These are phyloP conservation scores for Jaltomata sinuosa DNA, from an alignment of 257 asterid species.

Conservation along the genomic window DNA sequence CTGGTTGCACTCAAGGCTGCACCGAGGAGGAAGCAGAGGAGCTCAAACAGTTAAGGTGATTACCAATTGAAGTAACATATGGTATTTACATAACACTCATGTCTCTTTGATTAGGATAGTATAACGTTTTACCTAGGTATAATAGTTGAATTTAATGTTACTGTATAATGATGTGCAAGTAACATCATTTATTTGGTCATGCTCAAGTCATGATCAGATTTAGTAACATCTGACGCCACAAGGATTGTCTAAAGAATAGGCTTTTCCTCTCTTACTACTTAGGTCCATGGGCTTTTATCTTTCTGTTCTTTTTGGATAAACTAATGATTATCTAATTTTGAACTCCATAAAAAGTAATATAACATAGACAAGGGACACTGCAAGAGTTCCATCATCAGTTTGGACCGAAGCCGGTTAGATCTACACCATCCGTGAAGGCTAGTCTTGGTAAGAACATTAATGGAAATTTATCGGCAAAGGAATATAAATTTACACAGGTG, in stretches of 20 bases:
- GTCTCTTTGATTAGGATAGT: background rate
- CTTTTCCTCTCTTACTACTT: background rate
- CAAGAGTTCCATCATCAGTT: background rate
- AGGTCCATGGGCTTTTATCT: background rate
- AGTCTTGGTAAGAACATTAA: background rate
- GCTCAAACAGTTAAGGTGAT: conserved; percentile 72
- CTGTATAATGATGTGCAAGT: background rate
- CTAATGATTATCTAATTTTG: background rate
- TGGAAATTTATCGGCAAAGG: background rate
- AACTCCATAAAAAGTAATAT: background rate
- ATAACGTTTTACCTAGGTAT: background rate
- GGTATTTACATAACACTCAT: background rate
- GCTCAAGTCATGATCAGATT: background rate
- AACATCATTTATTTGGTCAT: background rate
- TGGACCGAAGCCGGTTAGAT: background rate
- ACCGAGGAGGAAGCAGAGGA: conserved; percentile 69
- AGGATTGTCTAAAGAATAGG: background rate
- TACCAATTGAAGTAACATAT: background rate
- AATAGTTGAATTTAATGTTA: background rate
- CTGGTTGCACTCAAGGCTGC: conserved; percentile 96
- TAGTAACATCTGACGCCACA: background rate
- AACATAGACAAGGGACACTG: background rate
- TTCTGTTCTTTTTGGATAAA: background rate
- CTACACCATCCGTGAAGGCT: background rate
- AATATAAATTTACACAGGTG: background rate